Base-by-base conservation (phyloP, 2,329 filamentous ascomycete genomes). In the Pestalotiopsis sp. region DNA sequence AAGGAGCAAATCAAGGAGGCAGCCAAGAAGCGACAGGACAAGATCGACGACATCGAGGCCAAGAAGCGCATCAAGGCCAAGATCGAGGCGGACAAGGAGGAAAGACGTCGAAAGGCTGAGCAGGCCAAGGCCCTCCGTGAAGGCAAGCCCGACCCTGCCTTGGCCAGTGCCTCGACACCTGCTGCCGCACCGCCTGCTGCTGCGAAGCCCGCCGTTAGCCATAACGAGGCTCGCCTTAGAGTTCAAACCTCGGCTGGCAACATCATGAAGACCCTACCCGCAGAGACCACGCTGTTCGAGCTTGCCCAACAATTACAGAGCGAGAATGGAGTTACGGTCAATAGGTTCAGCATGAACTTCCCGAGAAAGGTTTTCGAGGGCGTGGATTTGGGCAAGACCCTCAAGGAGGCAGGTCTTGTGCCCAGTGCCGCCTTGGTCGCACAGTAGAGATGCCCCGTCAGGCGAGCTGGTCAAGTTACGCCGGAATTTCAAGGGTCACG, bases 1-100 rank as follows among this genome's bases (percentile, higher is more conserved):
- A 96, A 97, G 79, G 93, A 98, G 83, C 93, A 94, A 78, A 89
- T 98, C 78, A 97, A 98, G 81, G 94, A 97, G 74, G 95, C 94
- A 0, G 91, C 91, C 66, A 89, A 90, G 75, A 98, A 98, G 85
- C 91, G 91, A 67, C 89, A 91, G 76, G 96, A 99, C 83, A 98
- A 98, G 84, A 83, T 89, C 57, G 93, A 92, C 17, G 96, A 98
- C 66, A 80, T 92, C 9, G 93, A 94, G 58, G 95, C 94, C 12
- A 96, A 95, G 85, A 93, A 92, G 81, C 90, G 93, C 45, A 95
- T 98, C 79, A 92, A 94, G 82, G 95, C 94, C 68, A 95, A 95
- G 86, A 97, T 99, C 72, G 95, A 96, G 74, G 95, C 93, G 14
- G 95, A 98, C 83, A 98, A 97, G 85, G 92, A 93, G 74, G 94